Percentiles rank a stretch among this genome's conserved stretches.
These are phyloP conservation scores for Sugiyamaella pinicola DNA, from an alignment of 1,139 yeast genomes.

Conservation along the genomic window DNA sequence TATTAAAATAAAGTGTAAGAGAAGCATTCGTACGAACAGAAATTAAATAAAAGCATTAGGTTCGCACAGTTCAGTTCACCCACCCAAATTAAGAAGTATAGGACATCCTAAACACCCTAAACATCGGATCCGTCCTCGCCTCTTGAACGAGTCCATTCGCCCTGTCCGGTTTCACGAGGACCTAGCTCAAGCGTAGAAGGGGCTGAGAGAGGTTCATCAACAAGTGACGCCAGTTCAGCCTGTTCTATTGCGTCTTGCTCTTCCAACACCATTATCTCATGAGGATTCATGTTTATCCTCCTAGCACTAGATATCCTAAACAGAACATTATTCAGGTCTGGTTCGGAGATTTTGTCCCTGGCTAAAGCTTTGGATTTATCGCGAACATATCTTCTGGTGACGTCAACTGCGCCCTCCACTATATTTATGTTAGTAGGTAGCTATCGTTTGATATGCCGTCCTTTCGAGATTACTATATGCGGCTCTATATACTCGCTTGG, in stretches of 20 bases:
- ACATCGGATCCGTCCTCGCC: constrained; percentile 66
- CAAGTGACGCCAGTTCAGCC: constrained; percentile 41
- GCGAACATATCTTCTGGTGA: constrained; percentile 68
- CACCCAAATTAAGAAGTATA: too few relatives aligned
- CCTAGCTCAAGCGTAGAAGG: constrained; percentile 28
- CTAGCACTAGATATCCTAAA: constrained; percentile 46
- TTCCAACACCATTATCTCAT: constrained; percentile 40
- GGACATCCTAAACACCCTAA: too few relatives aligned
- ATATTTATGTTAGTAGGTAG: background rate
- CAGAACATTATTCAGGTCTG: constrained; percentile 46
- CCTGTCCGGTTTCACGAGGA: constrained; percentile 71
- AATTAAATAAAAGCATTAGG: too few relatives aligned
- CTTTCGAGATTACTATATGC: too few relatives aligned
- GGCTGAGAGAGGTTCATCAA: constrained; percentile 25
- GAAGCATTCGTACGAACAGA: too few relatives aligned
- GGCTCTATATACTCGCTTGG: too few relatives aligned
- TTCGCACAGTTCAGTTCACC: too few relatives aligned
- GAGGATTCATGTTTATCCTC: constrained; percentile 42
- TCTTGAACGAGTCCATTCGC: constrained; percentile 70
- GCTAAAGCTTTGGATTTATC: constrained; percentile 54
- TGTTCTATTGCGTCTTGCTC: constrained; percentile 49
- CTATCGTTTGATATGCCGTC: too few relatives aligned
- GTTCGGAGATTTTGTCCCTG: constrained; percentile 51
- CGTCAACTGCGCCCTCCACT: constrained; percentile 62
- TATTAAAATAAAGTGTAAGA: too few relatives aligned